phyloP scores from a whole-genome alignment of 768 basidiomycete species.

The Mycena leptocephala region DNA sequence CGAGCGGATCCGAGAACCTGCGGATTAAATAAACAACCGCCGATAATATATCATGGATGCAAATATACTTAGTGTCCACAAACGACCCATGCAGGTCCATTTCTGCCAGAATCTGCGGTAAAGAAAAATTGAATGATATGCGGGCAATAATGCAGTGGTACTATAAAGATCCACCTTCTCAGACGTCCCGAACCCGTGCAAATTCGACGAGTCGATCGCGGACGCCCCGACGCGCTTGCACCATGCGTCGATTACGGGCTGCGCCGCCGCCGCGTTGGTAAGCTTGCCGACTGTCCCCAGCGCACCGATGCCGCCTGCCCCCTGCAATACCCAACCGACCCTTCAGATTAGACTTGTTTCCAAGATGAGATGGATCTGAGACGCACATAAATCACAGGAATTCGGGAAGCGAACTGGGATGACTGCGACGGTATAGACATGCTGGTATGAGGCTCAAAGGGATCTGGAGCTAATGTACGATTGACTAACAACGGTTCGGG shows the following conservation, averaged over 20 bases:
- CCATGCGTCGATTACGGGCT: constrained; percentile 62
- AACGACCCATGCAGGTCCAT: constrained; percentile 55
- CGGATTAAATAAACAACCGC: not conserved
- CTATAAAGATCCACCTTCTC: constrained; percentile 57
- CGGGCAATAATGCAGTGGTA: not conserved
- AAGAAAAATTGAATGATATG: not conserved
- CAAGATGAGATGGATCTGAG: too few relatives aligned
- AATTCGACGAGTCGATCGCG: constrained; percentile 63
- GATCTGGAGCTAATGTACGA: too few relatives aligned
- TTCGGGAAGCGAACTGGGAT: too few relatives aligned
- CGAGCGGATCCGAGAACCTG: too few relatives aligned
- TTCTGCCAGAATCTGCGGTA: constrained; percentile 48
- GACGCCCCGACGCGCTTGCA: constrained; percentile 50
- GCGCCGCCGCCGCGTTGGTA: constrained; percentile 51
- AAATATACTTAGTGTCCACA: constrained; percentile 62
- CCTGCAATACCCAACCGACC: constrained; percentile 48
- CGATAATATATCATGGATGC: not conserved
- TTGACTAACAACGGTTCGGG: too few relatives aligned
- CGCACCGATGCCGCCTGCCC: constrained; percentile 62
- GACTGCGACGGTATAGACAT: too few relatives aligned
- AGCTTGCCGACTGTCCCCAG: constrained; percentile 59
- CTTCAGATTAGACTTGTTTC: not conserved
- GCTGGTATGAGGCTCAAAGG: too few relatives aligned
- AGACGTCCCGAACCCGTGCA: constrained; percentile 62
- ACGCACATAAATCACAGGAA: too few relatives aligned